These are phyloP conservation scores for Claviceps humidiphila DNA, from an alignment of 2,329 filamentous ascomycete genomes.

Conservation along the genomic window DNA sequence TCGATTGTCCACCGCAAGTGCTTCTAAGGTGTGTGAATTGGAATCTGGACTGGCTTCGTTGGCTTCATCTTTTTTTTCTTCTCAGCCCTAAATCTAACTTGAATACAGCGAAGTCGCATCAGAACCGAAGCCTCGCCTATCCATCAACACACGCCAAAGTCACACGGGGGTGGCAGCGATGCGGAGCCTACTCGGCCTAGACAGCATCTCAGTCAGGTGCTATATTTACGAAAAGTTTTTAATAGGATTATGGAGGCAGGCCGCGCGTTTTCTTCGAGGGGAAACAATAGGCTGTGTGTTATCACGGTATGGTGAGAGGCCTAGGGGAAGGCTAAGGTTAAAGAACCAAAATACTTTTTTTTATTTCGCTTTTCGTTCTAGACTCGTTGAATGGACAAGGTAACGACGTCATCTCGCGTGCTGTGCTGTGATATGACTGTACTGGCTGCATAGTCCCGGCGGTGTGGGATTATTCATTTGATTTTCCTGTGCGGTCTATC, in stretches of 20 bases:
- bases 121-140: constrained; percentile 21
- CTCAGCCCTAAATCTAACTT: not conserved
- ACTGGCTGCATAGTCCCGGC: not conserved
- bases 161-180: constrained; percentile 31
- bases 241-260: constrained; percentile 39
- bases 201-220: constrained; percentile 37
- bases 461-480: not conserved
- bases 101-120: constrained; percentile 15
- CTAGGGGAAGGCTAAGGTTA: constrained; percentile 39
- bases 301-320: constrained; percentile 35
- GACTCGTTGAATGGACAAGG: constrained; percentile 14
- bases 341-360: constrained; percentile 41
- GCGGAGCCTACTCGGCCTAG: constrained; percentile 30
- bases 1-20: constrained; percentile 99
- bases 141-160: constrained; percentile 26
- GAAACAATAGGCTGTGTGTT: constrained; percentile 36
- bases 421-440: not conserved
- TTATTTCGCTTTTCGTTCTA: constrained; percentile 23
- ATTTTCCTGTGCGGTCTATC: not conserved
- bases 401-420: not conserved
- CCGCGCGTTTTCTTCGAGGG: constrained; percentile 32
- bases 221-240: constrained; percentile 46
- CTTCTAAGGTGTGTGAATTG: constrained; percentile 65
- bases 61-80: too few relatives aligned
- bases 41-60: not conserved